Base-by-base conservation (phyloP, 176 grass and related monocot genomes). In the Hyparrhenia diplandra region DNA sequence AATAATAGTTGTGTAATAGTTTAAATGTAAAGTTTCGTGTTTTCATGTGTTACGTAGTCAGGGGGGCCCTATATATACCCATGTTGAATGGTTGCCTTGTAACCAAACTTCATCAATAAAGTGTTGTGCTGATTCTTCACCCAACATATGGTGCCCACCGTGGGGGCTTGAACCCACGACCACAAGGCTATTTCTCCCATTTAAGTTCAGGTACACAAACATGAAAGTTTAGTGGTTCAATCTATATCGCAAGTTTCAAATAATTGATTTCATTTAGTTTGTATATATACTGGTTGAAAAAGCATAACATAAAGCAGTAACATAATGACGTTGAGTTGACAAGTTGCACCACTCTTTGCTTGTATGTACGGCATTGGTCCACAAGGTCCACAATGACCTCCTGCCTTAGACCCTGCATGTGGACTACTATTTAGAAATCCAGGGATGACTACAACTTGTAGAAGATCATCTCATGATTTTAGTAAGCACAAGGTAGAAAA, bases 311-410 rank as follows among this genome's bases (percentile, higher is more conserved):
- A 43, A 59, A 20, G 74, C 21, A 78, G 18, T 12, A 74, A 90
- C 83, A 82, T 95, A n/a, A 98, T 92, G 86, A 83, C 11, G 95
- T 91, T 70, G 90, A 85, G 54, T 91, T 92, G 43, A 95, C 92
- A 81, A 98, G 95, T 58, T 89, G 84, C 47, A 89, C 90, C 67
- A 95, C 92, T 78, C 84, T 89, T 83, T 91, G 87, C 84, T 98
- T 94, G 75, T 87, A 91, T 68, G 90, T 85, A 37, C 84, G 84
- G 27, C 92, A 94, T 73, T 98, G 92, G 10, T 95, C 88, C 30
- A 98, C 92, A 51, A 98, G 95, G 23, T 98, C 90, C 49, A 95
- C 68, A 37, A 98, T 91, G 20, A 98, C 88, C 75, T 95, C 95
- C 73, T 95, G 90, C 67, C 82, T 86, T 69, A 98, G 62, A 70